Percentiles rank a stretch among this genome's conserved stretches.
phyloP scores from a whole-genome alignment of 768 basidiomycete species.

The Hirschioporus abietinus region DNA sequence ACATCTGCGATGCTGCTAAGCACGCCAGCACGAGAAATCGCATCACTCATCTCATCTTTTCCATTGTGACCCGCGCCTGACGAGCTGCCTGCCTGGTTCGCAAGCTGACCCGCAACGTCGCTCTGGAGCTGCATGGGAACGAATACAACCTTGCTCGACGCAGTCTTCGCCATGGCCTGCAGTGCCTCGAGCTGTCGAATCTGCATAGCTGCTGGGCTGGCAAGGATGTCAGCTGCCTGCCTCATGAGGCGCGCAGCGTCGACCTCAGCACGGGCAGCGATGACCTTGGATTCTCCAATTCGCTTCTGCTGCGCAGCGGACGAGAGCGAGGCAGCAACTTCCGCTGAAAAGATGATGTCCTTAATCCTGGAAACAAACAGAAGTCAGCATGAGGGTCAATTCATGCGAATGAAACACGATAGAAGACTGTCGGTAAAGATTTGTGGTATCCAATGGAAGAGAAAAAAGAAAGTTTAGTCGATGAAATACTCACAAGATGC shows the following conservation, averaged over 20 bases:
- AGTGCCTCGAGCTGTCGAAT: conserved; percentile 95
- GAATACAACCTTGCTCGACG: conserved; percentile 89
- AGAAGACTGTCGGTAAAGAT: not conserved
- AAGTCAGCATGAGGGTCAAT: not conserved
- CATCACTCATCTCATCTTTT: not conserved
- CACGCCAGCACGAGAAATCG: not conserved
- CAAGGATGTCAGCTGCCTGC: conserved; percentile 92
- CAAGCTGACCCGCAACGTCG: conserved; percentile 54
- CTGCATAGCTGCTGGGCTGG: conserved; percentile 95
- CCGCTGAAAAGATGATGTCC: conserved; percentile 89
- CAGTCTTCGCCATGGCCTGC: conserved; percentile 89
- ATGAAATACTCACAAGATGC: conserved; percentile 50
- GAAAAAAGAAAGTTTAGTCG: not conserved
- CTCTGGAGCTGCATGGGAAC: conserved; percentile 89
- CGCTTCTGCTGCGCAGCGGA: conserved; percentile 97
- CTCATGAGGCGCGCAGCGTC: conserved; percentile 94
- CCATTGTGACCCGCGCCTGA: not conserved
- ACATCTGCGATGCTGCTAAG: not conserved
- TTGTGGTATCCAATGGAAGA: not conserved
- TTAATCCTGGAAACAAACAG: conserved; percentile 43
- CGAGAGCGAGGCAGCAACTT: conserved; percentile 86
- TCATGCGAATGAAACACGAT: conserved; percentile 1
- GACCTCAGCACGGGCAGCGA: conserved; percentile 93
- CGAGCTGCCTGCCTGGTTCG: not conserved
- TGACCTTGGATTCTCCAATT: conserved; percentile 94